Evolutionary conservation across 345 rosid species (phyloP), one percentile per base, ranked within the genome.

Genomic region (Arabis alpina): DNA sequence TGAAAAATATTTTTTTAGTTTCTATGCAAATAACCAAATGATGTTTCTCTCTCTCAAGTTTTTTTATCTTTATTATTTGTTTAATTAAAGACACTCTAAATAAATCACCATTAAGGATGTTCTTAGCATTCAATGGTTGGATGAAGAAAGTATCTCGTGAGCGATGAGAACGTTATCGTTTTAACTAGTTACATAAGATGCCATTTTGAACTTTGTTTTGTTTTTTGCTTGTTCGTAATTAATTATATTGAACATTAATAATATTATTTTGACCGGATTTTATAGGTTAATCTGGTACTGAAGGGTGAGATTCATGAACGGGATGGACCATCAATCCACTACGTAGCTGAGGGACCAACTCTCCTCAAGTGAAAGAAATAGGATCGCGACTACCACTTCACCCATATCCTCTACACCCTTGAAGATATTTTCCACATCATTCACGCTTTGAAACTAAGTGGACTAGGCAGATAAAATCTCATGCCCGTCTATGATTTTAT

Each of bases 321-420:
- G 19, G 10, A 72, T 72, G 76, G 76, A 64, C 76, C 70, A 63
- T 36, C 8, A 72, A 45, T 63, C 70, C 76, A 72, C 70, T 47
- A 45, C 4, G 64, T 0, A 32, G 12, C 37, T 42, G 40, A 10
- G 39, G 68, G 70, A 32, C 64, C 56, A 72, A 23, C 10, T 34
- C 54, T 62, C 69, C n/a, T 11, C 19, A 50, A 8, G 24, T 50
- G 42, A 34, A 19, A 4, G 54, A 52, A 36, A 1, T 45, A 53
- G 34, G 76, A 72, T 45, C 16, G 63, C 32, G 76, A 72, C 76
- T 63, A 54, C 70, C 76, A 63, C 56, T 55, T 70, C 50, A 37
- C 5, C 13, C 48, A 9, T 37, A 36, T 36, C 28, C 12, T 51
- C n/a, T 7, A 52, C 36, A 52, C 8, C 37, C 52, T 37, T 27